Base-by-base conservation (phyloP, 2,329 filamentous ascomycete genomes). In the Triangularia setosa region DNA sequence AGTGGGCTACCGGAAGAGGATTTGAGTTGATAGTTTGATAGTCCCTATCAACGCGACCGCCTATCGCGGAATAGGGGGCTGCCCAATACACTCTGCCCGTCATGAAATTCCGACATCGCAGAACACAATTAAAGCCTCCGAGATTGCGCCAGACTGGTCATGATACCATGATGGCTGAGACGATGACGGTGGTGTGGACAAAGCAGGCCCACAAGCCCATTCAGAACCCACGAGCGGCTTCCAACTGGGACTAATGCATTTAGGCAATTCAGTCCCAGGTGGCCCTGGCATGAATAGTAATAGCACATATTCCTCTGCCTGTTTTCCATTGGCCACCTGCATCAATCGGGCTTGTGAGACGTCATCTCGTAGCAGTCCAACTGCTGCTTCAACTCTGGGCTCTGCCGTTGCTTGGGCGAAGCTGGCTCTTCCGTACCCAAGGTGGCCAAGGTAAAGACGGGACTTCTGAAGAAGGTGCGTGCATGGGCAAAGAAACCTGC, bases 101-200 rank as follows among this genome's bases (percentile, higher is more conserved):
- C 40, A 44, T 48, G 18, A n/a, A 48, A 58, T 52, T 27, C 62
- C 62, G 62, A 64, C 62, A 64, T 64, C 62, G 62, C 62, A 64
- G 62, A 11, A 25, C 33, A 28, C 48, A 52, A 52, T 52, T 7
- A 48, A 27, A 44, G 28, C 2, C 18, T 9, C 40, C n/a, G 18
- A 48, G 40, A 48, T 48, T 48, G 40, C n/a, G 40, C 40, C 40
- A 48, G 40, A 48, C 4, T 18, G 16, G 40, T 21, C 40, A 21
- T 8, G 40, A 48, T 48, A 48, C 18, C 18, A 48, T 21, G 40
- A 21, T 18, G 40, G n/a, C n/a, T 21, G 40, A 3, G 40, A 48
- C 21, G 40, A 48, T 21, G 40, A 23, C n/a, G 40, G 40, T 48
- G 11, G 40, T 18, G 40, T 21, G n/a, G 40, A 48, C n/a, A 48